Evolutionary conservation across 768 basidiomycete species (phyloP).

Genomic region (Pleurotus sapidus): DNA sequence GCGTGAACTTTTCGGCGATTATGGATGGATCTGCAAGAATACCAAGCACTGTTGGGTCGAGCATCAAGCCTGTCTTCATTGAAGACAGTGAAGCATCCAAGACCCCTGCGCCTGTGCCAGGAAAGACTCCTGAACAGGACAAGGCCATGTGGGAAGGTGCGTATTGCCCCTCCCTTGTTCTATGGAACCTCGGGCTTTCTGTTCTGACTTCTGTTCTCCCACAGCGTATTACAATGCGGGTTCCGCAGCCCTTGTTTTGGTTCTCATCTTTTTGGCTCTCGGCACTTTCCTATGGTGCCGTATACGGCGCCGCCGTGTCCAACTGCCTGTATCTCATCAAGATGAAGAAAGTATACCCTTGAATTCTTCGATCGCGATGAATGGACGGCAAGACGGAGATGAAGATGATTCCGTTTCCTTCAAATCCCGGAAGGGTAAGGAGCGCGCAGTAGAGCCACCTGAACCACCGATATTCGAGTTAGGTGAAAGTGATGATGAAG

Average conservation of each 20-base stretch:
- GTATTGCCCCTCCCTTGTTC: slow-evolving; percentile 14
- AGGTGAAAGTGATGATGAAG: slow-evolving; percentile 53
- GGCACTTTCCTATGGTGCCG: slow-evolving; percentile 83
- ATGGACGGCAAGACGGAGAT: slow-evolving; percentile 45
- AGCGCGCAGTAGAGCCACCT: slow-evolving; percentile 30
- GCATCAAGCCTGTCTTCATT: slow-evolving; percentile 62
- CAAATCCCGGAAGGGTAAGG: slow-evolving; percentile 45
- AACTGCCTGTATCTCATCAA: slow-evolving; percentile 30
- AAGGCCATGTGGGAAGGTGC: slow-evolving; percentile 91
- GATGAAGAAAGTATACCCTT: slow-evolving; percentile 67
- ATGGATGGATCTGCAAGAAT: slow-evolving; percentile 79
- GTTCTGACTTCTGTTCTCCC: slow-evolving; percentile 2
- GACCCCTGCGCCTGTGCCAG: slow-evolving; percentile 33
- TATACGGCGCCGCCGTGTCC: slow-evolving; percentile 43
- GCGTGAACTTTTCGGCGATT: slow-evolving; percentile 80
- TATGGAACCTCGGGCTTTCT: neutral
- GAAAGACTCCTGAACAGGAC: slow-evolving; percentile 71
- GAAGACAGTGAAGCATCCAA: slow-evolving; percentile 38
- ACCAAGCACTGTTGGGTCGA: slow-evolving; percentile 75
- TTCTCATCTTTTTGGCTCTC: slow-evolving; percentile 66
- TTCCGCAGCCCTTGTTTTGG: slow-evolving; percentile 79
- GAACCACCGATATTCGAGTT: slow-evolving; percentile 53
- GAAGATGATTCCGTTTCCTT: slow-evolving; percentile 30
- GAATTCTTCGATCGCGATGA: slow-evolving; percentile 28
- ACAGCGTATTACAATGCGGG: slow-evolving; percentile 94